Percentiles rank a stretch among this genome's conserved stretches.
Evolutionary conservation across 208 protist genomes (phyloP).

Genomic region (Balamuthia mandrillaris): DNA sequence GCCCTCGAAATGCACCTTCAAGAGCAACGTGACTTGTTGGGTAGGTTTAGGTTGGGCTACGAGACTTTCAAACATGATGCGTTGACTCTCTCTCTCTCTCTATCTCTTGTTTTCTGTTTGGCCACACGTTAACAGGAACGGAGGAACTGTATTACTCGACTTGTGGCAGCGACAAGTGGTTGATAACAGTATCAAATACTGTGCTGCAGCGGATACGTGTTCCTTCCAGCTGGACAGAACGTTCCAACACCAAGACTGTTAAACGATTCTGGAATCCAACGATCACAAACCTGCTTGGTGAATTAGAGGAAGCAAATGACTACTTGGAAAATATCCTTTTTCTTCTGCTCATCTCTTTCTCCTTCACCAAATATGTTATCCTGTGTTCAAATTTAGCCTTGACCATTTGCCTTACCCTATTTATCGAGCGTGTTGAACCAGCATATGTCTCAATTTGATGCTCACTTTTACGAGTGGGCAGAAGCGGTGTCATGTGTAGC

Average conservation of each 20-base stretch:
- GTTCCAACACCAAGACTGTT: neutral
- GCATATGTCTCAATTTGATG: constrained; percentile 1
- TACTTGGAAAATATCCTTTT: constrained; percentile 1
- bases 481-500: constrained; percentile 46
- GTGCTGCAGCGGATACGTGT: no score
- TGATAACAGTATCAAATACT: no score
- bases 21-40: neutral
- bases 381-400: no score
- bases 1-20: constrained; percentile 15
- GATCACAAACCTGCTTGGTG: neutral
- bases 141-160: no score
- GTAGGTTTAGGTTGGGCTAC: neutral
- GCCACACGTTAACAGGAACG: no score
- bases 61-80: no score
- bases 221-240: no score
- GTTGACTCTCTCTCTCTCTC: no score
- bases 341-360: neutral
- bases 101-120: no score
- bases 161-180: no score
- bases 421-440: neutral
- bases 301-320: constrained; percentile 31
- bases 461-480: neutral
- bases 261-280: neutral
- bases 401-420: neutral
- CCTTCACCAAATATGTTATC: neutral